Evolutionary conservation across 1,284 basidiomycete genomes (phyloP).

Genomic region (Cryptococcus amylolentus): DNA sequence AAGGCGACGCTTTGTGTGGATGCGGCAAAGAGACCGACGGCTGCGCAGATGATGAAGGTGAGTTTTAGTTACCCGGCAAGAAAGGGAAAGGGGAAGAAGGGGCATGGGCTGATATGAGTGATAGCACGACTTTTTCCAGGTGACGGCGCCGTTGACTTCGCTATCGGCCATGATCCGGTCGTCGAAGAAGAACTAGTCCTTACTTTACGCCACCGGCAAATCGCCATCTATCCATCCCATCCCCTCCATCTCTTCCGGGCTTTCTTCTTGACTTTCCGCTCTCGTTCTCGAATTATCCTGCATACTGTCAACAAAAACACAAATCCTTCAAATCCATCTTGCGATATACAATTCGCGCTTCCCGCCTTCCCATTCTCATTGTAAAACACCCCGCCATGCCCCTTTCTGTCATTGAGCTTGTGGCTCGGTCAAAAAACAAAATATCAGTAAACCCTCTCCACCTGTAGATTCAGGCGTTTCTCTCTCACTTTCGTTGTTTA

Average conservation of each 20-base stretch:
- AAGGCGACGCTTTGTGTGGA: slow-evolving; percentile 89
- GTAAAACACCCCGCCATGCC: no score
- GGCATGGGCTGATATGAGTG: background rate
- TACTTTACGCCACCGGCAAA: background rate
- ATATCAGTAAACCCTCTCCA: no score
- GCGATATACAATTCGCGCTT: no score
- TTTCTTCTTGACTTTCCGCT: background rate
- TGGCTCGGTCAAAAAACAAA: no score
- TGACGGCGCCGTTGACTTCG: slow-evolving; percentile 79
- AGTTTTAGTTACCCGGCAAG: slow-evolving; percentile 19
- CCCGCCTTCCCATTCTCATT: no score
- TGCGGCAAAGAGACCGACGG: slow-evolving; percentile 85
- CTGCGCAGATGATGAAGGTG: slow-evolving; percentile 71
- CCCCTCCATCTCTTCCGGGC: background rate
- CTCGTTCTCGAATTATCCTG: background rate
- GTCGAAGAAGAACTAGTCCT: slow-evolving; percentile 60
- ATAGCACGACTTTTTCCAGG: slow-evolving; percentile 83
- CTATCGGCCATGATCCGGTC: slow-evolving; percentile 90
- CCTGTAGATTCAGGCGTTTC: no score
- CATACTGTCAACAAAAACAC: background rate
- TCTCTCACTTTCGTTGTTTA: no score
- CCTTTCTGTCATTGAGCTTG: no score
- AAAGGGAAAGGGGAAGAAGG: background rate
- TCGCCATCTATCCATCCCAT: no score
- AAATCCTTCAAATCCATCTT: no score